Evolutionary conservation across 768 basidiomycete species (phyloP), one percentile per base, ranked within the genome.

Genomic region (Tulasnella sp.): DNA sequence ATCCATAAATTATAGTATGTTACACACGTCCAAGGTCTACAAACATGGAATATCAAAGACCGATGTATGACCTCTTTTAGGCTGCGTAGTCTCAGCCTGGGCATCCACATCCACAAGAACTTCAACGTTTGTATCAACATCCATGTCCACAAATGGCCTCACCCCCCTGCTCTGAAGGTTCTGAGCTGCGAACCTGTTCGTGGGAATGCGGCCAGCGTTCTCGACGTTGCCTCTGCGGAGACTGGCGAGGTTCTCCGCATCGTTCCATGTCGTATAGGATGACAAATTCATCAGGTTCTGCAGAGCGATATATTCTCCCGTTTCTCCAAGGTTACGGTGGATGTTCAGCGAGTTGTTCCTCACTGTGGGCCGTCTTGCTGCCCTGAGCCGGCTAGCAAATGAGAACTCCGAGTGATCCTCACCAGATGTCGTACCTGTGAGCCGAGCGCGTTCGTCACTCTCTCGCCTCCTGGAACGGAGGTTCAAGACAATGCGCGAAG

Each of bases 401-500:
- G 27, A 48, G 27, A 29, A 29, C 5, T n/a, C 27, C 5, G 21
- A 11, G 46, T 7, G 46, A 48, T 11, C 46, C 7, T n/a, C 19
- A 48, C 46, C n/a, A 38, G 7, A 7, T 21, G n/a, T 38, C 15
- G 7, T 5, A 38, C 15, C 15, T 38, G 34, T 38, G 34, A 5
- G 5, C n/a, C n/a, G 46, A n/a, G 5, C 46, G 27, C n/a, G 7
- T 7, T 7, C 5, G 19, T 5, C 46, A 11, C 7, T n/a, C 5
- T 48, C 46, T 48, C 46, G 51, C 15, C 51, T 5, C 9, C 22
- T 11, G 17, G 51, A 22, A 15, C 51, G 51, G 17, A 53, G 51
- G 11, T 53, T 53, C 21, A 53, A 38, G 5, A 53, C 51, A 30
- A 53, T 53, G 11, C 51, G 25, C 30, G 51, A 53, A 21, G 51